Base-by-base conservation (phyloP, 1,284 basidiomycete species). In the Cerrena zonata region DNA sequence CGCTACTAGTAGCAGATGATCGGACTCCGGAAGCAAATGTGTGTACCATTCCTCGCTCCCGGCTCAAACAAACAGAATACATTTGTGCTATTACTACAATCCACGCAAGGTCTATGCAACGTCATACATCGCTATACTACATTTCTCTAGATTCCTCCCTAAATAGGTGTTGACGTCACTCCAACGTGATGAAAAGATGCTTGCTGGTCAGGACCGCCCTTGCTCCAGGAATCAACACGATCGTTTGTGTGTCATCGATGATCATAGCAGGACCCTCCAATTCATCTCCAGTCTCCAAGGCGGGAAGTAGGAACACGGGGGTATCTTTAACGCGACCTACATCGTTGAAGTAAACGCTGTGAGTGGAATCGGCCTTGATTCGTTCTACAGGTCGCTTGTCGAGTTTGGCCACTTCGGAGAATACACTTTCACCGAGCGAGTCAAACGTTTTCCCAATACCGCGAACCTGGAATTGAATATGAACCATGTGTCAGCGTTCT, bases 221-320 rank as follows among this genome's bases (percentile, higher is more conserved):
- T 39, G 86, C 80, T 5, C 76, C 80, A 0, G 89, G 87, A 15
- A 89, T 79, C 2, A 94, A 65, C 34, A 94, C 82, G 54, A 95
- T 90, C 23, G 92, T 95, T 72, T 95, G 93, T 13, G 93, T 96
- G 60, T 91, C 75, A 66, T 96, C 93, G 57, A 96, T 89, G 54
- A 95, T 83, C 78, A 94, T 85, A 21, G 90, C 89, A 2, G 94
- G 92, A 0, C 93, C 92, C 26, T 74, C 64, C 26, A 97, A 74
- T 24, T 74, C 70, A 52, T 91, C 84, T 2, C 94, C 94, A 3
- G 81, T 68, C 0, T 71, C 69, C 48, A 97, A 65, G 11, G 75
- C 70, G 40, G 80, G 80, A 52, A 97, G 70, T 58, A 86, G 64
- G 65, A 79, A 92, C 19, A 97, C 85, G 0, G 91, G 91, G 0